Conservation (phyloP, 306 rosid species). For the Corylus avellana region DNA sequence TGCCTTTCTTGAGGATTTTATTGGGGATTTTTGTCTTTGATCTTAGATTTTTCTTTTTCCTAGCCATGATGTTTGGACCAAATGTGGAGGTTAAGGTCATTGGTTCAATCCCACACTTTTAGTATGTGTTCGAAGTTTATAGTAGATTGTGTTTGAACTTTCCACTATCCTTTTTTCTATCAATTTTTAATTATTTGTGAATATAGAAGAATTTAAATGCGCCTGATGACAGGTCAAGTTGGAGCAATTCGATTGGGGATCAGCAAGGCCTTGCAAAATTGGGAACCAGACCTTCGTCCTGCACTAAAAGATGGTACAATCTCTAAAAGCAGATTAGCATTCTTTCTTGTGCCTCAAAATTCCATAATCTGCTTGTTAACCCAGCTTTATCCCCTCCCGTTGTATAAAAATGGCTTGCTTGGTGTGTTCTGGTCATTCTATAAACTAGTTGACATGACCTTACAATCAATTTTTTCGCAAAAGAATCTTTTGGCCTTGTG, state of each 20-base stretch:
- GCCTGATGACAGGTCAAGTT: constrained; percentile 74
- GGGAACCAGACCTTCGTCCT: constrained; percentile 95
- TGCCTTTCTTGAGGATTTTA: neutral
- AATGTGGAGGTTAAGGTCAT: neutral
- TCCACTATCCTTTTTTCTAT: neutral
- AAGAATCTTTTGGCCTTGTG: neutral
- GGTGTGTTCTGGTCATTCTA: neutral
- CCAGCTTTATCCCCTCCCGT: neutral
- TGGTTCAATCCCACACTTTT: neutral
- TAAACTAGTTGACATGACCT: neutral
- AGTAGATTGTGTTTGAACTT: neutral
- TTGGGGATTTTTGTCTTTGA: neutral
- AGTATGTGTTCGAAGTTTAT: too few relatives aligned
- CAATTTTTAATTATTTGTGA: neutral
- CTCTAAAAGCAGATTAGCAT: neutral
- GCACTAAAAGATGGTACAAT: constrained; percentile 66
- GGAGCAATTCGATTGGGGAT: constrained; percentile 90
- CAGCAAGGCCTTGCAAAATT: constrained; percentile 92
- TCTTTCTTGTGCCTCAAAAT: constrained; percentile 4
- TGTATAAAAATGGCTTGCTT: neutral
- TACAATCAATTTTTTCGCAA: neutral
- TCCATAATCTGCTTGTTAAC: neutral
- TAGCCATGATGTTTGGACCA: neutral
- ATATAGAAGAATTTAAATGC: neutral
- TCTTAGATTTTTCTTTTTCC: neutral